Conservation (phyloP, 2,329 filamentous ascomycete genomes). For the Chaetomiaceae sp. region DNA sequence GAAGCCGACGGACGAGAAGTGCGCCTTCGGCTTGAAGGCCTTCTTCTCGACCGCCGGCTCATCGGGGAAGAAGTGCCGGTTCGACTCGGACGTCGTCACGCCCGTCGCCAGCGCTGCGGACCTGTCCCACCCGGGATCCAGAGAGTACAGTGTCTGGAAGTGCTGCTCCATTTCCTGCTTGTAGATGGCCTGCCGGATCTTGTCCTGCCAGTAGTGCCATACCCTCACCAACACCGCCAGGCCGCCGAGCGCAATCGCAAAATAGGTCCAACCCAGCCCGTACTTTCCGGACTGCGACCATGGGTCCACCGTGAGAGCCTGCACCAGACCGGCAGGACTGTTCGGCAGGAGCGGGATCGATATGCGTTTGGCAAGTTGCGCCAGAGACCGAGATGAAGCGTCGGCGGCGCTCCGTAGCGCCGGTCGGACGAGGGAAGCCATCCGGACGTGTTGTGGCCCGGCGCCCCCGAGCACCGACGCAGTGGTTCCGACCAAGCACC, state of each 20-base stretch:
- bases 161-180: conserved; percentile 72
- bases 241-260: conserved; percentile 65
- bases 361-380: conserved; percentile 48
- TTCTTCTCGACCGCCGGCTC: conserved; percentile 49
- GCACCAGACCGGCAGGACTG: conserved; percentile 55
- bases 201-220: conserved; percentile 90
- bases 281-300: conserved; percentile 82
- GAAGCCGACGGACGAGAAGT: conserved; percentile 66
- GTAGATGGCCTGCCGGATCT: conserved; percentile 81
- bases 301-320: conserved; percentile 64
- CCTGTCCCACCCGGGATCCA: conserved; percentile 43
- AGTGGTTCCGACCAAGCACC: background rate
- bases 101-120: conserved; percentile 42
- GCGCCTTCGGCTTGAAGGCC: conserved; percentile 58
- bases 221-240: conserved; percentile 63
- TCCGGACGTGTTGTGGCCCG: conserved; percentile 21
- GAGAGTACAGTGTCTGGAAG: conserved; percentile 48
- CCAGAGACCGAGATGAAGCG: conserved; percentile 31
- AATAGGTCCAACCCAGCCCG: conserved; percentile 81
- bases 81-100: conserved; percentile 38
- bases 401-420: conserved; percentile 29
- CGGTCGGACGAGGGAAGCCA: conserved; percentile 35
- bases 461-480: conserved; percentile 5
- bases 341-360: conserved; percentile 53
- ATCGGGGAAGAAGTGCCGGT: conserved; percentile 70